Evolutionary conservation across 108 stramenopile genomes (phyloP).

Genomic region (Fistulifera pelliculosa): DNA sequence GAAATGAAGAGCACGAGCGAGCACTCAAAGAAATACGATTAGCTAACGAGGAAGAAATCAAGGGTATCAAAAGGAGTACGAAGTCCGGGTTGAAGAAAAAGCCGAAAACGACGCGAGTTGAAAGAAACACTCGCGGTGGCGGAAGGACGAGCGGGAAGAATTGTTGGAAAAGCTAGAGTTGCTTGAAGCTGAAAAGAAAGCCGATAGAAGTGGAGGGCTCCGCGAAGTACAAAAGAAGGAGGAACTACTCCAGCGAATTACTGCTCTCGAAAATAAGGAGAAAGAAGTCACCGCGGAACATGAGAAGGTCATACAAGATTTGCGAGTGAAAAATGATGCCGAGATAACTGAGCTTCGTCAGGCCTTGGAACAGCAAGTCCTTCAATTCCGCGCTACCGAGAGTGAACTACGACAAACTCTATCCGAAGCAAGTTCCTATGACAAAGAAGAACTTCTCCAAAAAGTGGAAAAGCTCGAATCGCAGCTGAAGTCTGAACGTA

Average conservation of each 20-base stretch:
- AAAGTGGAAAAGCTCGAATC: conserved; percentile 19
- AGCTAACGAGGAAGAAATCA: conserved; percentile 7
- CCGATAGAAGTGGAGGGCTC: conserved; percentile 1
- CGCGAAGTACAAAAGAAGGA: conserved; percentile 13
- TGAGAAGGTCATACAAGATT: not conserved
- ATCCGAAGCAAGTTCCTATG: not conserved
- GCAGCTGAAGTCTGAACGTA: conserved; percentile 18
- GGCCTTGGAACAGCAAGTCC: not conserved
- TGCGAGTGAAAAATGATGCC: not conserved
- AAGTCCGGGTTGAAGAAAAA: not conserved
- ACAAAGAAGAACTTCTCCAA: conserved; percentile 13
- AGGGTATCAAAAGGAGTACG: conserved; percentile 8
- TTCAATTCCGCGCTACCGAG: not conserved
- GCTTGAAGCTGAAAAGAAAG: conserved; percentile 5
- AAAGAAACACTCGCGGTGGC: conserved; percentile 3
- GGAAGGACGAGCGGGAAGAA: conserved; percentile 3
- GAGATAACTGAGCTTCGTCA: not conserved
- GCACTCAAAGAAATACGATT: conserved; percentile 1
- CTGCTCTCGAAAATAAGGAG: conserved; percentile 3
- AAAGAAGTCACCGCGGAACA: conserved; percentile 1
- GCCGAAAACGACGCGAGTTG: conserved; percentile 6
- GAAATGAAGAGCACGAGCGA: conserved; percentile 5
- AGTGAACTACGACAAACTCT: conserved; percentile 1
- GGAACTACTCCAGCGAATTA: conserved; percentile 7
- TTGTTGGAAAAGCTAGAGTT: conserved; percentile 2